Percentiles rank a stretch among this genome's conserved stretches.
These are phyloP conservation scores for Penicillium crustosum DNA, from an alignment of 2,329 filamentous ascomycete species.

Conservation along the genomic window DNA sequence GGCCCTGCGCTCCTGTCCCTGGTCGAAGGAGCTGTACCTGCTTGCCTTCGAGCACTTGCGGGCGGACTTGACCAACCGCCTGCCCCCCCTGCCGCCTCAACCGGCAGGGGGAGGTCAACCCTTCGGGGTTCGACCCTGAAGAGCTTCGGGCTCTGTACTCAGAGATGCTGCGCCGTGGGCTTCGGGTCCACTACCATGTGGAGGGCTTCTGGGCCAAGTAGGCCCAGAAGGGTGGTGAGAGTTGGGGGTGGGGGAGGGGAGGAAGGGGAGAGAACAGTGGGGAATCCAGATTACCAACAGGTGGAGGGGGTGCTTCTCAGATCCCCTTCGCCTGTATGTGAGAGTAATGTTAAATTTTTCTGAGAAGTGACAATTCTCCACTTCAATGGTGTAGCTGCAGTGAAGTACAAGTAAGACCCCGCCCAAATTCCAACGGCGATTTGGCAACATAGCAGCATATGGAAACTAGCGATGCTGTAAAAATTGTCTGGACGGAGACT, in stretches of 20 bases:
- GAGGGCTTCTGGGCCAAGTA: neutral
- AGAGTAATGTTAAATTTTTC: neutral
- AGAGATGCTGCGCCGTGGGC: slow-evolving; percentile 4
- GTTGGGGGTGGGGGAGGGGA: neutral
- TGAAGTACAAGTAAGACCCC: neutral
- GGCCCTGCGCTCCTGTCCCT: slow-evolving; percentile 59
- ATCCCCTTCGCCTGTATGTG: neutral
- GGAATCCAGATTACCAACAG: neutral
- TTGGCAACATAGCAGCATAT: neutral
- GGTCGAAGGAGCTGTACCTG: slow-evolving; percentile 62
- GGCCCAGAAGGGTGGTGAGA: neutral
- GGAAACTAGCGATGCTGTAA: neutral
- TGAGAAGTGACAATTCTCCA: neutral
- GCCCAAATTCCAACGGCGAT: no score
- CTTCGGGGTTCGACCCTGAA: slow-evolving; percentile 39
- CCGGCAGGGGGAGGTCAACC: slow-evolving; percentile 1
- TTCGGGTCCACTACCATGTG: slow-evolving; percentile 2
- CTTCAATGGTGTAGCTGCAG: neutral
- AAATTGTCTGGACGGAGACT: neutral
- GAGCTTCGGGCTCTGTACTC: slow-evolving; percentile 45
- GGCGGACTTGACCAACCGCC: slow-evolving; percentile 17
- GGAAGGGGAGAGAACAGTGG: neutral
- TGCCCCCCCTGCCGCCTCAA: slow-evolving; percentile 2
- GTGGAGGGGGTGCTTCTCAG: slow-evolving; percentile 1
- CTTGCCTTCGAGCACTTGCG: slow-evolving; percentile 53